Percentiles rank a stretch among this genome's conserved stretches.
Evolutionary conservation across 345 rosid genomes (phyloP).

Genomic region (Clarkia xantiana): DNA sequence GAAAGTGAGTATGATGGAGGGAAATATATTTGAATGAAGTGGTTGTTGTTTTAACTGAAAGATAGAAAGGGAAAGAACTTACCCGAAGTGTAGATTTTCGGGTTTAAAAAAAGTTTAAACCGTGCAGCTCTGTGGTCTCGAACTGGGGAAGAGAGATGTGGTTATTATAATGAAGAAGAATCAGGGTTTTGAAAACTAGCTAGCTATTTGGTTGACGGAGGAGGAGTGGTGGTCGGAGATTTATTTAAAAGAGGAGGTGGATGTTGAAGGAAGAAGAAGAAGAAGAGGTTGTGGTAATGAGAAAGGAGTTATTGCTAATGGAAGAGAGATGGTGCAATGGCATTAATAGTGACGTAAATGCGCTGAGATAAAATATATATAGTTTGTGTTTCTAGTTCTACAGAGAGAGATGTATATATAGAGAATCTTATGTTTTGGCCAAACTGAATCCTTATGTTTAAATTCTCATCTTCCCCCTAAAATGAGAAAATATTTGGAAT

Average conservation of each 20-base stretch:
- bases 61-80: too few species aligned
- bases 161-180: not conserved
- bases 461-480: not conserved
- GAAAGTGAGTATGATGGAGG: too few species aligned
- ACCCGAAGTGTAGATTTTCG: too few species aligned
- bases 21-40: too few species aligned
- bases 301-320: conserved; percentile 59
- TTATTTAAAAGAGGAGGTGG: conserved; percentile 4
- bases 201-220: not conserved
- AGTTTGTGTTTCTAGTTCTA: too few species aligned
- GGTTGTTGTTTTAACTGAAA: too few species aligned
- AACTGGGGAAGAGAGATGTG: not conserved
- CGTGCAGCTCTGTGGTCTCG: too few species aligned
- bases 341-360: conserved; percentile 53
- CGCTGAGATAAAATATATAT: conserved; percentile 6
- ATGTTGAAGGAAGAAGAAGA: conserved; percentile 13
- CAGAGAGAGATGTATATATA: too few species aligned
- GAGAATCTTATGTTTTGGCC: too few species aligned
- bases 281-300: conserved; percentile 25
- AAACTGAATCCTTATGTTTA: not conserved
- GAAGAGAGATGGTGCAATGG: conserved; percentile 50
- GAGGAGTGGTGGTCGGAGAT: conserved; percentile 1
- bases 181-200: conserved; percentile 3
- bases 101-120: too few species aligned
- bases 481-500: too few species aligned